Evolutionary conservation across 2,329 filamentous ascomycete genomes (phyloP), one percentile per base, ranked within the genome.

Genomic region (Aspergillus nomiae): DNA sequence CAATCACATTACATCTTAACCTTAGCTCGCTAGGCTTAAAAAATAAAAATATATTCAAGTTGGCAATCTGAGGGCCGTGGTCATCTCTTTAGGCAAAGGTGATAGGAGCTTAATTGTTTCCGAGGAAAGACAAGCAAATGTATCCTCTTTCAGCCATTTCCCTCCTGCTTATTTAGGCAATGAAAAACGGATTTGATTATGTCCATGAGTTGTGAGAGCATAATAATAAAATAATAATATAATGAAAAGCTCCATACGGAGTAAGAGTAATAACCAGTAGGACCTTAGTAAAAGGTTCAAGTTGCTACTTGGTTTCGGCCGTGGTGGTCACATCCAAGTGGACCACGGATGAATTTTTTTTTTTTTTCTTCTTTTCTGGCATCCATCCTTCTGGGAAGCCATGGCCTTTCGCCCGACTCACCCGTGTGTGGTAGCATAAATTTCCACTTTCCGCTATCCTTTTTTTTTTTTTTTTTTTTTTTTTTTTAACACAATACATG

Each of bases 321-420:
- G 51, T 55, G 51, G 51, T 55, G 34, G 34, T 55, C 51, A 26
- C 51, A 55, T 55, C 32, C 21, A 55, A 55, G 51, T 55, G 51
- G 51, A 55, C 34, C 51, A 55, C 51, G n/a, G 51, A 38, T 24
- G 51, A 36, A 2, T 8, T 38, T 38, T 38, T 55, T 55, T 38
- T 41, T 55, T 38, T 38, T 55, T 55, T 38, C 28, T 55, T 38
- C 16, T 21, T 6, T 21, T 50, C 46, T 50, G 46, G 46, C 24
- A 50, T 24, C 26, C 46, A 51, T 30, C 16, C 28, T n/a, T 53
- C 16, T 34, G 48, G 48, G 24, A 53, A 45, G 10, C 51, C 53
- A 41, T 28, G 54, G 32, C 38, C 26, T 26, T 53, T 38, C 59
- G 55, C 63, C 38, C 63, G 63, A 63, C 43, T 54, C 50, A 65